Percentiles rank a stretch among this genome's conserved stretches.
These are phyloP conservation scores for Spizellomyces sp. DNA, from an alignment of 192 early-diverging fungal species.

Conservation along the genomic window DNA sequence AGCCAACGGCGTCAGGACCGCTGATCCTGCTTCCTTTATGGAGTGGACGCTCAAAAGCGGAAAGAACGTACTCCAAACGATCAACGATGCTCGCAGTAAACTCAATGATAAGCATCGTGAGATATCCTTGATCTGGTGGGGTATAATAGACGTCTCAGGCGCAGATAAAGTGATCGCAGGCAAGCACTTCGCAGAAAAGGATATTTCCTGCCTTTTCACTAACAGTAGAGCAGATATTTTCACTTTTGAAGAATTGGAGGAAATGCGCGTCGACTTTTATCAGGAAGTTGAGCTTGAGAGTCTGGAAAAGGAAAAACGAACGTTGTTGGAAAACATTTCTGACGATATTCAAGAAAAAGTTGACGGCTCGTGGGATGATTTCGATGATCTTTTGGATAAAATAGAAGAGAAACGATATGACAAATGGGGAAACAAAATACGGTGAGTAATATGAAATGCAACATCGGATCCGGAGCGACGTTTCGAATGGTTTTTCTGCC, in stretches of 20 bases:
- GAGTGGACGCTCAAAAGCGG: constrained; percentile 4
- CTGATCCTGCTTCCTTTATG: constrained; percentile 1
- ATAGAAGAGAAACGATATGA: constrained; percentile 6
- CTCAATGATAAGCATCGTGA: not conserved
- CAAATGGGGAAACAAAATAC: constrained; percentile 2
- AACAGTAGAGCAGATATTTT: constrained; percentile 4
- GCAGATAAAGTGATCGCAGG: not conserved
- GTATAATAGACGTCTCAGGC: constrained; percentile 6
- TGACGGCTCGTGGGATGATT: constrained; percentile 1
- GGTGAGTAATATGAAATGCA: constrained; percentile 2
- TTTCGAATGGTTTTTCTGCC: not conserved
- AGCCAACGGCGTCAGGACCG: not conserved
- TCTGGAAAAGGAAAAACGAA: not conserved
- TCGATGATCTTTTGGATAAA: constrained; percentile 7
- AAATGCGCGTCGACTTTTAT: constrained; percentile 11
- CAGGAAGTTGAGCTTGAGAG: constrained; percentile 6
- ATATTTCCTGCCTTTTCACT: constrained; percentile 4
- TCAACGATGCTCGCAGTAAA: not conserved
- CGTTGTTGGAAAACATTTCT: constrained; percentile 5
- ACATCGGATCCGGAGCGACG: constrained; percentile 4
- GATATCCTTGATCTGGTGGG: constrained; percentile 12
- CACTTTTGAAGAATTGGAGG: constrained; percentile 1
- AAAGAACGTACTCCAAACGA: constrained; percentile 4
- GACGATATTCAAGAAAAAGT: constrained; percentile 5
- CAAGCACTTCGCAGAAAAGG: not conserved